Base-by-base conservation (phyloP, 2,329 filamentous ascomycete species). In the Shiraia sp. region DNA sequence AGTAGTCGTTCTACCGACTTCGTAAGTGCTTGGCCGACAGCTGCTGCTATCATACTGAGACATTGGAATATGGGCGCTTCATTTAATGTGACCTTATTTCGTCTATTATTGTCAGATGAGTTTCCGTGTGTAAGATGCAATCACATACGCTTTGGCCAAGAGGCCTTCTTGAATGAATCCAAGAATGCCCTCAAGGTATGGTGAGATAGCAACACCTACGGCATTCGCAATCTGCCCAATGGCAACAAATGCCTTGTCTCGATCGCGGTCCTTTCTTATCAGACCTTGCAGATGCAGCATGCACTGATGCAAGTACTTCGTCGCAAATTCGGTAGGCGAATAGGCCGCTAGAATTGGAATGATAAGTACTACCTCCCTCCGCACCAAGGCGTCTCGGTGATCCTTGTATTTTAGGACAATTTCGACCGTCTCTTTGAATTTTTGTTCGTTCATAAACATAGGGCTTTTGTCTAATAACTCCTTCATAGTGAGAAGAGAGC, bases 1-100 rank as follows among this genome's bases (percentile, higher is more conserved):
- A 99, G 79, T 19, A 99, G 75, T 10, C 91, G 88, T 65, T 96
- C 91, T 84, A 99, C 96, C 66, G 97, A 96, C 72, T 97, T 99
- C 78, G 90, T 97, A 38, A 99, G 77, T 0, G 92, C 93, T 72
- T 99, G 93, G 1, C 93, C 93, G 22, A 97, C 93, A 3, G 93
- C 93, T 32, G 95, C 87, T 1, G 93, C 90, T 37, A 99, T 81
- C 74, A 95, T 91, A 68, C 95, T 99, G 66, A 99, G 95, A 70
- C 93, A 99, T 70, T 96, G 89, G 60, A 97, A 97, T 47, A 97
- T 92, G 0, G 92, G 90, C 2, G 78, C 79, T 64, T 85, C 82
- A 36, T 84, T 79, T 35, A 78, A 53, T 8, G 51, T 74, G 22
- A 74, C 69, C 53, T 80, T 80, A 53, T 81, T 82, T 27, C 79